Conservation (phyloP, 306 rosid species). For the Trichosanthes cucumerina region DNA sequence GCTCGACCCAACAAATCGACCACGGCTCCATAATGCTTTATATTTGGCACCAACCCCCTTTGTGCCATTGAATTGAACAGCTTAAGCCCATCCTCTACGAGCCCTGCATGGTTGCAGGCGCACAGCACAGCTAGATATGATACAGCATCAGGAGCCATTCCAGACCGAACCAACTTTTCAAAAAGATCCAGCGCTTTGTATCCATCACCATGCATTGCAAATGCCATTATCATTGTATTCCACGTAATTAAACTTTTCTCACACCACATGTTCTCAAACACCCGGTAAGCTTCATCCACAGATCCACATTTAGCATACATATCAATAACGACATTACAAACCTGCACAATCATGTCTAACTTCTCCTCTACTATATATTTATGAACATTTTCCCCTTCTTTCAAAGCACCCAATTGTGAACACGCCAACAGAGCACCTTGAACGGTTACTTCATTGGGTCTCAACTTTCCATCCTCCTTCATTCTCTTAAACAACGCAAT, state of each 20-base stretch:
- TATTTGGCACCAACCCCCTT: slow-evolving; percentile 35
- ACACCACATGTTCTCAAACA: slow-evolving; percentile 47
- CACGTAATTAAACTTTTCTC: slow-evolving; percentile 58
- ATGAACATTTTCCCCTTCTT: slow-evolving; percentile 46
- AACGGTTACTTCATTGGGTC: slow-evolving; percentile 66
- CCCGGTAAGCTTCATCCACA: slow-evolving; percentile 52
- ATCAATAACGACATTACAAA: slow-evolving; percentile 81
- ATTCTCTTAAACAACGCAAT: slow-evolving; percentile 47
- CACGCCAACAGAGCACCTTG: slow-evolving; percentile 69
- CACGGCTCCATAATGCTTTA: slow-evolving; percentile 74
- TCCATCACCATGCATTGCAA: slow-evolving; percentile 72
- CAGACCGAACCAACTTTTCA: slow-evolving; percentile 30
- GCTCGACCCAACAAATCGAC: slow-evolving; percentile 88
- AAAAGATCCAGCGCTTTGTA: slow-evolving; percentile 51
- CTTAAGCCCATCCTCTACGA: slow-evolving; percentile 66
- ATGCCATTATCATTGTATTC: slow-evolving; percentile 83
- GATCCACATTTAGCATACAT: slow-evolving; percentile 79
- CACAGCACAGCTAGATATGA: slow-evolving; percentile 73
- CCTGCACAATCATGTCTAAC: slow-evolving; percentile 47
- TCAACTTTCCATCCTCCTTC: slow-evolving; percentile 48
- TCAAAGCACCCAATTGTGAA: slow-evolving; percentile 73
- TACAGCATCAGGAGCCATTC: slow-evolving; percentile 43
- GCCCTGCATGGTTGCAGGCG: slow-evolving; percentile 78
- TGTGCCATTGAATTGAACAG: slow-evolving; percentile 46
- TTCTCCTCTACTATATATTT: slow-evolving; percentile 34